phyloP scores from a whole-genome alignment of 371 early-diverging fungal species.

The Catenaria anguillulae region DNA sequence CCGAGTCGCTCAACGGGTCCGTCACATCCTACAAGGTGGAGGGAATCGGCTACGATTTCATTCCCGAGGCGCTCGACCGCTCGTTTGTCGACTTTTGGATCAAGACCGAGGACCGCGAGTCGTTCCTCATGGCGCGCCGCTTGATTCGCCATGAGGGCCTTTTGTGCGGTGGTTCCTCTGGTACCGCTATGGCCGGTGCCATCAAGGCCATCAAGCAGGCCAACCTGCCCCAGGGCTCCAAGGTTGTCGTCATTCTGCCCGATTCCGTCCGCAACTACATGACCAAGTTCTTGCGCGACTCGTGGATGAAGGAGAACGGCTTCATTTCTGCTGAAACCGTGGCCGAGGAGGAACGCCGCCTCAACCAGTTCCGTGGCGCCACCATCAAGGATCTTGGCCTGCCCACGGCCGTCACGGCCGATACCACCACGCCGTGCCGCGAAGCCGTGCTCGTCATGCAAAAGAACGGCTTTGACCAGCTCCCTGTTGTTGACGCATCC shows the following conservation, averaged over 20 bases:
- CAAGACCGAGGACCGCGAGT: conserved; percentile 83
- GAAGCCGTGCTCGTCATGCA: conserved; percentile 80
- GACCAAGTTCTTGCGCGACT: conserved; percentile 83
- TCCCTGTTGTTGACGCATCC: conserved; percentile 60
- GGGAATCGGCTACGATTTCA: conserved; percentile 96
- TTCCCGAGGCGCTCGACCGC: conserved; percentile 79
- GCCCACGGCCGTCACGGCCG: conserved; percentile 64
- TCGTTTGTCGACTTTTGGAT: conserved; percentile 76
- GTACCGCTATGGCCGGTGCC: conserved; percentile 78
- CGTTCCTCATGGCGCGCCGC: conserved; percentile 85
- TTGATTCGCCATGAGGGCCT: conserved; percentile 93
- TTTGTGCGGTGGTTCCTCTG: conserved; percentile 78
- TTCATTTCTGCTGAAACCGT: conserved; percentile 45
- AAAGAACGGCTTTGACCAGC: conserved; percentile 77
- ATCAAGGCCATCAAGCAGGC: conserved; percentile 57
- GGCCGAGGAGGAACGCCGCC: conserved; percentile 21
- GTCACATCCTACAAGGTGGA: conserved; percentile 56
- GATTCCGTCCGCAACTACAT: conserved; percentile 97
- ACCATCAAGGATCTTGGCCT: conserved; percentile 63
- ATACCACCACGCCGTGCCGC: conserved; percentile 41
- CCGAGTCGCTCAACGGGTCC: conserved; percentile 55
- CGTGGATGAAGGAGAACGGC: conserved; percentile 76
- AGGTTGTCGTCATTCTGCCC: conserved; percentile 81
- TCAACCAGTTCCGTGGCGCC: conserved; percentile 57
- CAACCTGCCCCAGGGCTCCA: conserved; percentile 61